Base-by-base conservation (phyloP, 441 rosid species). In the Euphorbia celastroides region DNA sequence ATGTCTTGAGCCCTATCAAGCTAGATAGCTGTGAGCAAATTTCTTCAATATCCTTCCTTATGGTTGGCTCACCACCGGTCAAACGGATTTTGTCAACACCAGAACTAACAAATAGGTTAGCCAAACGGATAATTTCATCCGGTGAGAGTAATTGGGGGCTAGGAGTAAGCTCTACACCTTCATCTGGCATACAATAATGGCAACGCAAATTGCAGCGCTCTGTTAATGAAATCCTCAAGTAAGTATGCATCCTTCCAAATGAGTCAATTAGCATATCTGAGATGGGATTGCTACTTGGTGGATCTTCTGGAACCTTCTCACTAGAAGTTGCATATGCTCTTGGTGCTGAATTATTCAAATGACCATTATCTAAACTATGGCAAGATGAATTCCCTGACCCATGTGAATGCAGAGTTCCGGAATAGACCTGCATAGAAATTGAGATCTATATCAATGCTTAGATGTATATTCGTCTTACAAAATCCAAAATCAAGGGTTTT, bases 11-110 rank as follows among this genome's bases (percentile, higher is more conserved):
- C 14, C 98, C 98, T 78, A 86, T 79, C 77, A 93, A 80, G 70
- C 51, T 82, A 30, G 96, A 86, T 61, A 93, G 73, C 62, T 75
- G 78, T 41, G 78, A 75, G 79, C 98, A 90, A 19, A 87, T 83
- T 26, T 87, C 96, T 64, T 84, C 91, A 13, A 93, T 83, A 64
- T 90, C 98, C 59, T 83, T 88, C 77, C 97, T 82, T 67, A 87
- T 42, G 0, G 98, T 86, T 3, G 97, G 98, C 82, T 93, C 97
- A 12, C 98, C 98, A 60, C 98, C 97, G 0, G 98, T 93, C 70
- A 93, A 77, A 46, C 98, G 83, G 72, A 93, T 90, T 75, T 93
- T 93, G 63, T 90, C 74, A 56, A 93, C 96, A 0, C 98, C 98
- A 52, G 96, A 84, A 68, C 79, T 69, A 27, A 88, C 97, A 68